A percentile compares a stretch with the other conserved stretches of the same genome.
Evolutionary conservation across 1,284 basidiomycete species (phyloP).

Genomic region (Trametes versicolor): DNA sequence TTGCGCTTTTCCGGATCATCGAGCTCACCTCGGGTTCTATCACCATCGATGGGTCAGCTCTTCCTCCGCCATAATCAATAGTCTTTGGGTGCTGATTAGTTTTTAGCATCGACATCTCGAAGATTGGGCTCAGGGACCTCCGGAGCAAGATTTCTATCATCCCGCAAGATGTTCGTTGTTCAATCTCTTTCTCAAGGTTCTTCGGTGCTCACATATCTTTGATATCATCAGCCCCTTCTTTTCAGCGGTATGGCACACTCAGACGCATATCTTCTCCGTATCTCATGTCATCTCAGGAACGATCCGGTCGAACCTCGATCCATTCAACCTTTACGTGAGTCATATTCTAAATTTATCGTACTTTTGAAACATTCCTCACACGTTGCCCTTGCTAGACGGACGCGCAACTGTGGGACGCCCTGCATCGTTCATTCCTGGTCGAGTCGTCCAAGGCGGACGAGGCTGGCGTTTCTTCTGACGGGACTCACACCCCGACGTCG

Average conservation of each 20-base stretch:
- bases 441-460: slow-evolving; percentile 46
- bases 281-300: slow-evolving; percentile 27
- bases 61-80: neutral
- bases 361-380: slow-evolving; percentile 42
- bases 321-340: slow-evolving; percentile 40
- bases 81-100: neutral
- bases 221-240: slow-evolving; percentile 30
- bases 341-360: no score
- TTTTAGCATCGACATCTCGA: slow-evolving; percentile 66
- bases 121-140: slow-evolving; percentile 72
- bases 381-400: slow-evolving; percentile 63
- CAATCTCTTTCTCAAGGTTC: neutral
- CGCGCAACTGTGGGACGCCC: slow-evolving; percentile 82
- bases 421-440: slow-evolving; percentile 82
- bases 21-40: slow-evolving; percentile 76
- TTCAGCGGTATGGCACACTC: slow-evolving; percentile 33
- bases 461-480: slow-evolving; percentile 23
- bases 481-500: slow-evolving; percentile 39
- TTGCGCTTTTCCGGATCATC: slow-evolving; percentile 54
- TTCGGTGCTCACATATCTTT: no score
- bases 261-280: neutral
- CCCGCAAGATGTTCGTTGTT: slow-evolving; percentile 75
- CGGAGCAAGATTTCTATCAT: slow-evolving; percentile 83
- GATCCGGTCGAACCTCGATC: slow-evolving; percentile 40
- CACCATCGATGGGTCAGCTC: slow-evolving; percentile 59